phyloP scores from a whole-genome alignment of 148 eudicot species.

The Vaccinium macrocarpon region DNA sequence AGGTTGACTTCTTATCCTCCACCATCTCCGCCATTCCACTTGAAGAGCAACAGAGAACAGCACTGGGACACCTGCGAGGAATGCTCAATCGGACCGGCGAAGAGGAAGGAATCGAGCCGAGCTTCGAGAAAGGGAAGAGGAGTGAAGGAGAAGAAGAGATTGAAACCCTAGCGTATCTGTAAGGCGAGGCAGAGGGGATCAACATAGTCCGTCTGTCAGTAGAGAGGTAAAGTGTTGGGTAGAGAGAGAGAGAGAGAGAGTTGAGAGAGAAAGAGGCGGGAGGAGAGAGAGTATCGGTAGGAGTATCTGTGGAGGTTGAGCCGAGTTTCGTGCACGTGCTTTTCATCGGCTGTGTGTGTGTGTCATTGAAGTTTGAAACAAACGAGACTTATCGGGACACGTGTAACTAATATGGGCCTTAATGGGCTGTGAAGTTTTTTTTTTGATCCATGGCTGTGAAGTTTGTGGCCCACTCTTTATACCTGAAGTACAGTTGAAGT shows the following conservation, averaged over 20 bases:
- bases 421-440: background rate
- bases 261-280: background rate
- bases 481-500: background rate
- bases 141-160: background rate
- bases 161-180: slow-evolving; percentile 21
- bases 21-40: slow-evolving; percentile 18
- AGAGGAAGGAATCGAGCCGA: slow-evolving; percentile 1
- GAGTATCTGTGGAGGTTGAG: slow-evolving; percentile 5
- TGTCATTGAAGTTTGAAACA: background rate
- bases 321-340: slow-evolving; percentile 11
- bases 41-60: slow-evolving; percentile 16
- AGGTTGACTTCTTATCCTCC: slow-evolving; percentile 8
- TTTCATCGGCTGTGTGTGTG: slow-evolving; percentile 7
- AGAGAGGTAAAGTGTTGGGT: background rate
- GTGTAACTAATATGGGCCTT: slow-evolving; percentile 8
- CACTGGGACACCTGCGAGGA: slow-evolving; percentile 14
- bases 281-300: background rate
- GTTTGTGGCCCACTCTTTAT: background rate
- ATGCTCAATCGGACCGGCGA: slow-evolving; percentile 9
- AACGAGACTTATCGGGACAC: slow-evolving; percentile 15
- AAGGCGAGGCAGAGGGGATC: slow-evolving; percentile 26
- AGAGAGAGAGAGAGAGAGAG: background rate
- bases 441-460: no score
- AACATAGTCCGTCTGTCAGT: slow-evolving; percentile 15
- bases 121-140: background rate